phyloP scores from a whole-genome alignment of 2,329 filamentous ascomycete genomes.

The Talaromyces amestolkiae region DNA sequence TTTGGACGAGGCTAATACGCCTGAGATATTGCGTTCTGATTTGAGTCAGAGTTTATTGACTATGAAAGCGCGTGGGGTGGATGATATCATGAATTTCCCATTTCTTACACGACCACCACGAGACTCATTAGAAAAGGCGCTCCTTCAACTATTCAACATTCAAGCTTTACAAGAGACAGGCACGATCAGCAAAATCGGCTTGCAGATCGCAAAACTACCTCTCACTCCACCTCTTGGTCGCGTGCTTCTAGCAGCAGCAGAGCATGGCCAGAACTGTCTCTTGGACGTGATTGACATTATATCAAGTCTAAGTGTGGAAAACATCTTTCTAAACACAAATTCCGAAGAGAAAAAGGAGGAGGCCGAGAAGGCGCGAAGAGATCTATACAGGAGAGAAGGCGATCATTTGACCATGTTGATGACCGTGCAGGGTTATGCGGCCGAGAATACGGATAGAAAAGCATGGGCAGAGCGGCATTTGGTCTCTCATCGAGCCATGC shows the following conservation, averaged over 20 bases:
- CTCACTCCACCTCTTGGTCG: conserved; percentile 77
- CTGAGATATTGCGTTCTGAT: conserved; percentile 89
- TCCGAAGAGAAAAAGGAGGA: conserved; percentile 61
- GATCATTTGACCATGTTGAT: conserved; percentile 63
- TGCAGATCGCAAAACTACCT: conserved; percentile 77
- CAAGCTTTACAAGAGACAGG: conserved; percentile 71
- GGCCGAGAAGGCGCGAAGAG: conserved; percentile 54
- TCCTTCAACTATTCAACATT: conserved; percentile 76
- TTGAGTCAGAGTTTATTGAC: conserved; percentile 81
- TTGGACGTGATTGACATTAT: conserved; percentile 83
- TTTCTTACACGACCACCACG: conserved; percentile 77
- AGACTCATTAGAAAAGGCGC: conserved; percentile 75
- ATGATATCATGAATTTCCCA: conserved; percentile 78
- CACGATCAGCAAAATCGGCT: conserved; percentile 69
- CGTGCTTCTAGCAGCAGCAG: conserved; percentile 76
- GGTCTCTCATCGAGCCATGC: conserved; percentile 64
- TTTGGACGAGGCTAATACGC: conserved; percentile 71
- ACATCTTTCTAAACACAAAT: conserved; percentile 59
- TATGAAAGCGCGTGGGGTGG: conserved; percentile 87
- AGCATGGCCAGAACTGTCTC: conserved; percentile 68
- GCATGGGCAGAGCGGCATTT: conserved; percentile 59
- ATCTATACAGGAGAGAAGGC: conserved; percentile 59
- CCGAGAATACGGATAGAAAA: conserved; percentile 58
- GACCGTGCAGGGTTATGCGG: conserved; percentile 59
- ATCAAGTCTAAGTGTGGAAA: conserved; percentile 63